Evolutionary conservation across 495 filamentous ascomycete species (phyloP).

Genomic region (Xylaria cubensis): DNA sequence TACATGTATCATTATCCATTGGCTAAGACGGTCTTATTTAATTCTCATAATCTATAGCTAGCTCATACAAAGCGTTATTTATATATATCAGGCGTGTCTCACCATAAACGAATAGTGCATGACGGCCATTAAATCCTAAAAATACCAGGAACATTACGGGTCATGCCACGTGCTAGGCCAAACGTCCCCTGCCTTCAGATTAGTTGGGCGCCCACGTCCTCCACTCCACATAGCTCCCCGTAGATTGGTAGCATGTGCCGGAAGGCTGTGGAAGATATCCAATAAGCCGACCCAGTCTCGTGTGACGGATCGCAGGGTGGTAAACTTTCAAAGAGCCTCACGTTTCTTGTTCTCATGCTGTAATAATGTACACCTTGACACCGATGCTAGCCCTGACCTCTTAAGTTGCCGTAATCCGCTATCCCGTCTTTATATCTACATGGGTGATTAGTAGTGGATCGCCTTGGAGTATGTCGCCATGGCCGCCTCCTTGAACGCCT

Average conservation of each 20-base stretch:
- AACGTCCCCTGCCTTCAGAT: background rate
- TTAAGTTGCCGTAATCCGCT: slow-evolving; percentile 17
- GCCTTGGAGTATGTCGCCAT: slow-evolving; percentile 98
- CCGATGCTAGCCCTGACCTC: slow-evolving; percentile 37
- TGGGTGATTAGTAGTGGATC: slow-evolving; percentile 82
- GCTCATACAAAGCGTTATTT: slow-evolving; percentile 13
- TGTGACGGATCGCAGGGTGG: background rate
- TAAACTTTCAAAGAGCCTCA: background rate
- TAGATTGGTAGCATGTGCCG: background rate
- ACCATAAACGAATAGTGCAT: background rate
- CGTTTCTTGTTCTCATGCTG: slow-evolving; percentile 31
- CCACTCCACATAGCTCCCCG: background rate
- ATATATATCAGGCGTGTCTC: background rate
- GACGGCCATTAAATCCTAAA: background rate
- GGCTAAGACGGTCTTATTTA: background rate
- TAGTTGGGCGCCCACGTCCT: background rate
- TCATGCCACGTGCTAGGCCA: background rate
- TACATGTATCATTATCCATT: background rate
- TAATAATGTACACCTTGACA: slow-evolving; percentile 46
- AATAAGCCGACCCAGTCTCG: background rate
- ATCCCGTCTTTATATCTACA: slow-evolving; percentile 40
- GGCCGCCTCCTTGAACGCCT: slow-evolving; percentile 99
- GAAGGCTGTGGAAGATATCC: background rate
- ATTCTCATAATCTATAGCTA: background rate
- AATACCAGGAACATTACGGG: background rate